A percentile compares a stretch with the other conserved stretches of the same genome.
phyloP scores from a whole-genome alignment of 208 protist species.

The Leishmania braziliensis region DNA sequence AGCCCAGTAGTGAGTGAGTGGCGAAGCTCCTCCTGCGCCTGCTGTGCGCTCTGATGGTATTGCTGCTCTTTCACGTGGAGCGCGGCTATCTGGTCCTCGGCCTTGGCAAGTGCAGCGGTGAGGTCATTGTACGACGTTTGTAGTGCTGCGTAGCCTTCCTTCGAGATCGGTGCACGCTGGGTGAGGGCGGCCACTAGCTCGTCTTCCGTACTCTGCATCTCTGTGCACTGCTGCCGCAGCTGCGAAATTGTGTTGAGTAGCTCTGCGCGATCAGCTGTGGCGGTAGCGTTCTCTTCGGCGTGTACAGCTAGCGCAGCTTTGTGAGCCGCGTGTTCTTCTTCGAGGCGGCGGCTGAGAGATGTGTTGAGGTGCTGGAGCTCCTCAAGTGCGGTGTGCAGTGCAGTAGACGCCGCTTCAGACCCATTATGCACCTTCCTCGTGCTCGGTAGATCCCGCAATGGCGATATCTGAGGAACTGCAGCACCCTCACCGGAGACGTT shows the following conservation, averaged over 20 bases:
- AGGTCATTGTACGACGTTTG: conserved; percentile 9
- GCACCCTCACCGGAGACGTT: not conserved
- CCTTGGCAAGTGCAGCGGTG: conserved; percentile 1
- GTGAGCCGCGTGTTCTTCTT: not conserved
- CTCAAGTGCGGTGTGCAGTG: not conserved
- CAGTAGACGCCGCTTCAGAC: not conserved
- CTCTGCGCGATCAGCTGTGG: conserved; percentile 7
- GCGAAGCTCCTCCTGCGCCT: conserved; percentile 12
- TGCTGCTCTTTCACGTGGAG: conserved; percentile 2
- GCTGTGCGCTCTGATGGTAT: conserved; percentile 6
- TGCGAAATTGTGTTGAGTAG: conserved; percentile 26
- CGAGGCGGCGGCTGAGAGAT: conserved; percentile 5
- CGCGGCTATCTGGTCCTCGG: conserved; percentile 17
- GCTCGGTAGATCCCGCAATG: not conserved
- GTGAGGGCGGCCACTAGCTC: conserved; percentile 22
- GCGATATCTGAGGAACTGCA: not conserved
- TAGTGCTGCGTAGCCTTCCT: conserved; percentile 20
- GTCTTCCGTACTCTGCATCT: conserved; percentile 20
- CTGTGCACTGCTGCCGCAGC: conserved; percentile 17
- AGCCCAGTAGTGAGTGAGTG: not conserved
- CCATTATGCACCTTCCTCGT: not conserved
- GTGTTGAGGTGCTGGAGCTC: conserved; percentile 1
- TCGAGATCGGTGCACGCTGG: conserved; percentile 26
- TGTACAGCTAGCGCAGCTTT: not conserved
- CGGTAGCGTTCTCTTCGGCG: conserved; percentile 7